Conservation (phyloP, 352 stramenopile species). For the Pythium utonaiense region DNA sequence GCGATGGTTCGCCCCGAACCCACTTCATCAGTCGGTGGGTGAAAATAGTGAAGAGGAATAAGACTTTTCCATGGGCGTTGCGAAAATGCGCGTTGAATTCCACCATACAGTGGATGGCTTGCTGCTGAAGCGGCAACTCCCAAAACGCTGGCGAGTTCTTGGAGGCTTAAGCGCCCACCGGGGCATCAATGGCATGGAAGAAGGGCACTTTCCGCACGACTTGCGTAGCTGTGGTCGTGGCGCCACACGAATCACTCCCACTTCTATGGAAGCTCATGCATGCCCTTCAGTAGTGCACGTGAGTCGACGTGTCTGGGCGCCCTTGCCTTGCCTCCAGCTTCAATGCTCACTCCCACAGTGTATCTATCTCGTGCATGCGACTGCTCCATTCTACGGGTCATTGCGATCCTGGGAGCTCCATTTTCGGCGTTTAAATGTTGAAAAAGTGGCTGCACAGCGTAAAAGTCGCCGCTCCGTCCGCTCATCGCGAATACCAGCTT, state of each 20-base stretch:
- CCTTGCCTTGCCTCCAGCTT: background rate
- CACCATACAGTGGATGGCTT: background rate
- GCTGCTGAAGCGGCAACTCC: background rate
- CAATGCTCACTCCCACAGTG: background rate
- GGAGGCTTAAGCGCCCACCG: background rate
- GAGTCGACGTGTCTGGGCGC: too few relatives aligned
- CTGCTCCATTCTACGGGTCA: background rate
- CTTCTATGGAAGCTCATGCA: background rate
- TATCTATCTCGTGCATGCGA: background rate
- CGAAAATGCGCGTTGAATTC: constrained; percentile 2
- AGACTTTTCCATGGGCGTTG: constrained; percentile 1
- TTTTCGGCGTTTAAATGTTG: constrained; percentile 1
- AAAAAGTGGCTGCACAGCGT: background rate
- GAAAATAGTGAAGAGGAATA: background rate
- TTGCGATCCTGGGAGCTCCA: background rate
- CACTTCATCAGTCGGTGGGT: background rate
- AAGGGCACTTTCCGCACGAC: background rate
- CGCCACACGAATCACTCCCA: background rate
- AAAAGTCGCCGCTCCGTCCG: background rate
- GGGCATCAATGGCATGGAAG: background rate
- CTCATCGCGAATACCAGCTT: too few relatives aligned
- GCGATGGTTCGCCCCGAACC: background rate
- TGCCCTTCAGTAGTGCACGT: too few relatives aligned
- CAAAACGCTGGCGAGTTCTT: too few relatives aligned
- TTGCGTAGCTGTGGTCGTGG: background rate